Evolutionary conservation across 2,329 filamentous ascomycete species (phyloP).

Genomic region (Colletotrichum filicis): DNA sequence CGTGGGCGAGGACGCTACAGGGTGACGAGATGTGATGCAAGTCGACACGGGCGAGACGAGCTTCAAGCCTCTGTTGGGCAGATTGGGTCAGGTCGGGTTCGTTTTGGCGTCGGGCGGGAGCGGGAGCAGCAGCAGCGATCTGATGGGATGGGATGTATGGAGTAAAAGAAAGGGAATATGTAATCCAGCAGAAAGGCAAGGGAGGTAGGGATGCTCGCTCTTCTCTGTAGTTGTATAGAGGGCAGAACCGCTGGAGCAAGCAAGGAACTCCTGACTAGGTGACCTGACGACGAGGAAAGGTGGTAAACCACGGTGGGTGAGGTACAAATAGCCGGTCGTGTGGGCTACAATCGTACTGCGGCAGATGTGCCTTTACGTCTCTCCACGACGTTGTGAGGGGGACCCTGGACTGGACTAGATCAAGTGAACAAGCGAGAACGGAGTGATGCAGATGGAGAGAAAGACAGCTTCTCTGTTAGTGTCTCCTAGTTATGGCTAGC

Average conservation of each 20-base stretch:
- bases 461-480: not conserved
- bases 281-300: not conserved
- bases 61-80: slow-evolving; percentile 1
- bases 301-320: not conserved
- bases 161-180: slow-evolving; percentile 10
- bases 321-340: not conserved
- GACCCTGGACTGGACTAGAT: slow-evolving; percentile 21
- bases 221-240: not conserved
- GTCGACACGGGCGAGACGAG: not conserved
- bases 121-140: slow-evolving; percentile 36
- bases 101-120: slow-evolving; percentile 35
- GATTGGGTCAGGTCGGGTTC: slow-evolving; percentile 32
- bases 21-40: slow-evolving; percentile 20
- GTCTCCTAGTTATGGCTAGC: not conserved
- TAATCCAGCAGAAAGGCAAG: not conserved
- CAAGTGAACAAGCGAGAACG: slow-evolving; percentile 1
- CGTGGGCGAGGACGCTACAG: not conserved
- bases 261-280: slow-evolving; percentile 5
- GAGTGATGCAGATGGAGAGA: slow-evolving; percentile 13
- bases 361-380: not conserved
- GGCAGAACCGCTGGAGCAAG: not conserved
- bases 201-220: not conserved
- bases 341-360: not conserved
- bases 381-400: slow-evolving; percentile 22
- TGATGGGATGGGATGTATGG: slow-evolving; percentile 30